Base-by-base conservation (phyloP, 352 stramenopile genomes). In the Phytophthora foliorum region DNA sequence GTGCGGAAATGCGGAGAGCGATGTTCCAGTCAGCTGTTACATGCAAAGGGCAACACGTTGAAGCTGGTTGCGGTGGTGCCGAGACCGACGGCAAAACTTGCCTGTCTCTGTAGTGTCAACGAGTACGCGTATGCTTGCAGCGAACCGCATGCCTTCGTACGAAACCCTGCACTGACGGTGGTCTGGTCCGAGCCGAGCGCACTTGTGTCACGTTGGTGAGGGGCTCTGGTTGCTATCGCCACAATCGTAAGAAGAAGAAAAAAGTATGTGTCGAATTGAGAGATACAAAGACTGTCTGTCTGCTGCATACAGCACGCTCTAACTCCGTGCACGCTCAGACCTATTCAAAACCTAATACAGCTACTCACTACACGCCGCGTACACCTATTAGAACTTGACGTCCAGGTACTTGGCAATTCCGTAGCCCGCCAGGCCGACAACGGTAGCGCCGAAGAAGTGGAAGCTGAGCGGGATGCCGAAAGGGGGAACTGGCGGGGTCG, bases 391-490 rank as follows among this genome's bases (percentile, higher is more conserved):
- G 52, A 79, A 65, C 60, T 83, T 71, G 69, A 82, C 78, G 56
- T 88, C 81, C 32, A 88, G 73, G 59, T 87, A 63, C 74, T 91
- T 88, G 58, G 74, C 76, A 52, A 82, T 75, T 42, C 82, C 81
- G 61, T 83, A 93, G 63, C 84, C 82, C 16, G 90, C 65, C 36
- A 84, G 72, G 17, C 80, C 88, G 16, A 92, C 63, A 4, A 91
- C 59, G 24, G 82, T 71, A 14, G 71, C 81, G 50, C 79, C 80
- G 27, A 82, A 49, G 41, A 92, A 55, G 73, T 87, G 87, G 69
- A 95, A 74, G 59, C 75, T 77, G 48, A 93, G 65, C 39, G 88
- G 88, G 52, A 92, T 80, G 42, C 79, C 74, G 63, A 94, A 95
- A 59, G 84, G 68, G 59, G 88, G 86, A 53, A 94, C 88, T 19